phyloP scores from a whole-genome alignment of 495 filamentous ascomycete species.

The Amniculicola lignicola region DNA sequence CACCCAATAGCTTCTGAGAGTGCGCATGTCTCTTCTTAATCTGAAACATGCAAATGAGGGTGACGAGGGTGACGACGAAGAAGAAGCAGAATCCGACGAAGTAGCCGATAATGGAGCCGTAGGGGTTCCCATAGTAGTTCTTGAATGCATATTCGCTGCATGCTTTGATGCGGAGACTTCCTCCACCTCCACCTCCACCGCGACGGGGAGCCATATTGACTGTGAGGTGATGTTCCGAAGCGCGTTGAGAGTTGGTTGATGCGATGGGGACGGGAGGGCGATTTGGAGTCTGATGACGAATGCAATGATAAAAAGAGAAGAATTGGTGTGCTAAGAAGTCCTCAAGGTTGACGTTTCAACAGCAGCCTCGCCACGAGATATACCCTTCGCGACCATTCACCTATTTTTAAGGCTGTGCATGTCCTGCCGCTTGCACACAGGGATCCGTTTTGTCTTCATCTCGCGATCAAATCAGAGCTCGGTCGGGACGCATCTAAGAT shows the following conservation, averaged over 20 bases:
- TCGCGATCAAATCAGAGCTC: constrained; percentile 4
- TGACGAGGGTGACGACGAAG: constrained; percentile 7
- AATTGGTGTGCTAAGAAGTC: constrained; percentile 1
- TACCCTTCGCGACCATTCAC: not conserved
- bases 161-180: not conserved
- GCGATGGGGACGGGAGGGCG: not conserved
- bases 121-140: not conserved
- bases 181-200: constrained; percentile 13
- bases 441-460: constrained; percentile 8
- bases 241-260: not conserved
- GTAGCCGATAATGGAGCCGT: not conserved
- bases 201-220: constrained; percentile 23
- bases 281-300: not conserved
- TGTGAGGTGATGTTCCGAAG: not conserved
- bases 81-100: constrained; percentile 20
- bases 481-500: not conserved
- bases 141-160: constrained; percentile 14
- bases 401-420: constrained; percentile 21
- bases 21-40: constrained; percentile 1
- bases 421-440: not conserved
- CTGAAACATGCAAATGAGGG: not conserved
- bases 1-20: constrained; percentile 9
- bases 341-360: not conserved
- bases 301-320: not conserved
- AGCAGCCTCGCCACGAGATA: constrained; percentile 22